These are phyloP conservation scores for Eucalyptus curtisii DNA, from an alignment of 345 rosid species.

Conservation along the genomic window DNA sequence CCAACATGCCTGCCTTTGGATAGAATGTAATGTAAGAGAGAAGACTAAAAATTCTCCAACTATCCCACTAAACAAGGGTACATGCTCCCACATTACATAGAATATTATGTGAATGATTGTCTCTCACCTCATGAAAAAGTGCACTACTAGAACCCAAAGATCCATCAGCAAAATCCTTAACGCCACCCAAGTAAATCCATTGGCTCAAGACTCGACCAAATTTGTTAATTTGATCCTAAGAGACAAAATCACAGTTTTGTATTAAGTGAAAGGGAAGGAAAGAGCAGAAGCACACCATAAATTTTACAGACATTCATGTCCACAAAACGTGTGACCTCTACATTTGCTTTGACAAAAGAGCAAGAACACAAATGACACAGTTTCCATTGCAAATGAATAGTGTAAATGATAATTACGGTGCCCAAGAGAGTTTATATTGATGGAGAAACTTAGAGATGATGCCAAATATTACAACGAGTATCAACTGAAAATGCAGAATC, in stretches of 20 bases:
- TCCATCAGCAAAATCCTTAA: constrained; percentile 92
- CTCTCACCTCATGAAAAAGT: constrained; percentile 71
- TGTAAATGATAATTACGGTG: neutral
- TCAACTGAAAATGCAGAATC: neutral
- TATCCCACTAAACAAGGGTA: neutral
- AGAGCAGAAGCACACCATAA: neutral
- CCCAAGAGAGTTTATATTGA: neutral
- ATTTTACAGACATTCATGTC: neutral
- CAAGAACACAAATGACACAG: neutral
- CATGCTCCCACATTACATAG: neutral
- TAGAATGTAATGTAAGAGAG: neutral
- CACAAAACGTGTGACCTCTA: neutral
- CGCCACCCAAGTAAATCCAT: constrained; percentile 81
- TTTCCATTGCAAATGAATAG: neutral
- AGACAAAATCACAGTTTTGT: neutral
- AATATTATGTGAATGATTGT: neutral
- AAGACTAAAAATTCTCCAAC: neutral
- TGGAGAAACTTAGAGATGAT: neutral
- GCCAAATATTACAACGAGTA: neutral
- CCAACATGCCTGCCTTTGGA: neutral
- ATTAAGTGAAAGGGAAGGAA: neutral
- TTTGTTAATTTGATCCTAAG: constrained; percentile 38
- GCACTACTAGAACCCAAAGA: constrained; percentile 87
- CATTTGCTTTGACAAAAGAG: neutral
- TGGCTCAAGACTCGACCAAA: constrained; percentile 43